A percentile compares a stretch with the other conserved stretches of the same genome.
These are phyloP conservation scores for Isatis tinctoria DNA, from an alignment of 345 rosid species.

Conservation along the genomic window DNA sequence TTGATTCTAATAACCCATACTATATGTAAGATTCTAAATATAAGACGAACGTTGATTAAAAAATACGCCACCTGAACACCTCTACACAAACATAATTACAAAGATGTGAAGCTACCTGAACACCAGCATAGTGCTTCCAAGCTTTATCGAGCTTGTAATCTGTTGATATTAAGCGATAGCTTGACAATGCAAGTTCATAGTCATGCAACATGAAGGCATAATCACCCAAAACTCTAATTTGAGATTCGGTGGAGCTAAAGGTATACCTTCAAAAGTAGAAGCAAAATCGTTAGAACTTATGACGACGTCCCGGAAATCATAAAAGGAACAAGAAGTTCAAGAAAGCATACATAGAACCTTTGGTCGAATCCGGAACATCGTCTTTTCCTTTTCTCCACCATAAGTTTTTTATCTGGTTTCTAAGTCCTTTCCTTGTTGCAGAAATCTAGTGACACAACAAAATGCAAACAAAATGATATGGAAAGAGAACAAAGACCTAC, in stretches of 20 bases:
- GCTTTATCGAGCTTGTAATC: constrained; percentile 99
- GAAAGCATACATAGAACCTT: constrained; percentile 65
- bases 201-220: constrained; percentile 97
- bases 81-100: constrained; percentile 10
- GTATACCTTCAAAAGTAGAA: constrained; percentile 71
- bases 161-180: constrained; percentile 89
- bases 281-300: constrained; percentile 13
- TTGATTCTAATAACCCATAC: constrained; percentile 2
- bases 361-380: constrained; percentile 55
- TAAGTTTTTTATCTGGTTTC: constrained; percentile 88
- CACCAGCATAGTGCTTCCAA: constrained; percentile 97
- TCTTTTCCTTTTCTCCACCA: constrained; percentile 99
- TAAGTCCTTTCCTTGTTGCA: constrained; percentile 93
- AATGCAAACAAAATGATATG: constrained; percentile 19
- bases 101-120: constrained; percentile 62
- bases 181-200: constrained; percentile 92
- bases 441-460: constrained; percentile 56
- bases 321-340: constrained; percentile 16
- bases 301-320: constrained; percentile 8
- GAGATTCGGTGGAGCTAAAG: constrained; percentile 84
- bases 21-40: background rate
- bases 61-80: constrained; percentile 5
- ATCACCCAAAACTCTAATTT: constrained; percentile 91
- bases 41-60: background rate
- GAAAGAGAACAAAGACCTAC: constrained; percentile 3